Evolutionary conservation across 495 filamentous ascomycete genomes (phyloP), one percentile per base, ranked within the genome.

Genomic region (Penicillium taxi): DNA sequence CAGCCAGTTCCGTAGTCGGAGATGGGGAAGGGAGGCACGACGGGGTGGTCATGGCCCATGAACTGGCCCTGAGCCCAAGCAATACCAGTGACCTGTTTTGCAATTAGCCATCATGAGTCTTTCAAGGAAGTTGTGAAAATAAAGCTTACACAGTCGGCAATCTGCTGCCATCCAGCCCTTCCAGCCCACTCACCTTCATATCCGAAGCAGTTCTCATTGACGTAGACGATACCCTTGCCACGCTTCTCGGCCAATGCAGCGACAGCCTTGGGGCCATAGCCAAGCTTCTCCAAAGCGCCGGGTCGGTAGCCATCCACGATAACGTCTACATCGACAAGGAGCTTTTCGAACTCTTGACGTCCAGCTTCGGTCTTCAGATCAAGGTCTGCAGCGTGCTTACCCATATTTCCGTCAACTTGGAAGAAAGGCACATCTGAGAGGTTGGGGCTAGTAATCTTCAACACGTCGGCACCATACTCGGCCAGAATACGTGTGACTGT

Each of bases 21-120:
- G 65, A 84, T 86, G 15, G 83, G 84, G 58, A 86, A 87, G 0
- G 82, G 82, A 31, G 83, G 84, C 0, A 86, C 75, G n/a, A 86
- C 73, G 3, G 83, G 82, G 43, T 78, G 76, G 8, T 70, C 49
- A 7, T 76, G 60, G 8, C 80, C 80, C 80, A 88, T 86, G 57
- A 78, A 80, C 28, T 72, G 40, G 7, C 82, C 82, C 55, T 86
- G 83, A 3, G 75, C 76, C 81, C 80, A 86, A 5, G 82, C 81
- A 5, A 85, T 65, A 11, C 81, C 80, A 13, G 69, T 77, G 2
- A 75, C 72, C 61, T 73, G 50, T 35, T 26, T 5, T 6, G 17
- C 38, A 7, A 31, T 34, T 58, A 45, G 48, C 63, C 58, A 24
- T 18, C 6, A 15, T 26, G 4, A 14, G 12, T 25, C 5, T 5